Evolutionary conservation across 2,329 filamentous ascomycete species (phyloP), one percentile per base, ranked within the genome.

Genomic region (Niveomyces coronatus): DNA sequence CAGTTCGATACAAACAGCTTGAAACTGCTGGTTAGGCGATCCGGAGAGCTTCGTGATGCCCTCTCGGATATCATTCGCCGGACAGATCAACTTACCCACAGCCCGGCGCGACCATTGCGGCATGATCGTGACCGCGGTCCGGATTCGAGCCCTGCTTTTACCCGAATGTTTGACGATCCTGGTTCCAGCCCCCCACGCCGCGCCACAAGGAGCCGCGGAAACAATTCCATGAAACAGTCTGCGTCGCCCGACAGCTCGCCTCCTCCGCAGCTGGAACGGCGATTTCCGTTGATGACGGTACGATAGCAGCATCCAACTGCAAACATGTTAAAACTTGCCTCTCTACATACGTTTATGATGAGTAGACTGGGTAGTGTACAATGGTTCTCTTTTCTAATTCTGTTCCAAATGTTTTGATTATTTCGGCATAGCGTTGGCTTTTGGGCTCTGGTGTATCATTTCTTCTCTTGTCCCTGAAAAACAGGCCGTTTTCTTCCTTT

Each of bases 1-100:
- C 78, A 79, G 42, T 82, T 82, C 45, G 77, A 80, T 51, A 81
- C 77, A 5, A 79, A 79, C 45, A 81, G 74, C 53, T 64, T 82
- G n/a, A 76, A 74, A 48, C 73, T 76, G 49, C 60, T 82, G 37
- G 77, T 82, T 26, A 76, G 74, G 52, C 67, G 75, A 42, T 77
- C 77, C 2, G 68, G 71, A 19, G 70, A 73, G 39, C 56, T 82
- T 23, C 69, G 71, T 19, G 74, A 79, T 45, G 61, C 64, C 4
- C 58, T 82, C 16, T 75, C 75, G 0, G 75, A 80, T 39, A 55
- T 74, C 5, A 64, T 82, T 32, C 72, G 76, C 33, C 67, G 65
- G 36, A 71, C 68, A 27, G 76, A 82, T 48, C 65, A 74, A 19
- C 63, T 74, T 35, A 71, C 70, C 0, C 65, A 69, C 43, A 79